phyloP scores from a whole-genome alignment of 129 eudicot genomes.

The Artemisia argyi region DNA sequence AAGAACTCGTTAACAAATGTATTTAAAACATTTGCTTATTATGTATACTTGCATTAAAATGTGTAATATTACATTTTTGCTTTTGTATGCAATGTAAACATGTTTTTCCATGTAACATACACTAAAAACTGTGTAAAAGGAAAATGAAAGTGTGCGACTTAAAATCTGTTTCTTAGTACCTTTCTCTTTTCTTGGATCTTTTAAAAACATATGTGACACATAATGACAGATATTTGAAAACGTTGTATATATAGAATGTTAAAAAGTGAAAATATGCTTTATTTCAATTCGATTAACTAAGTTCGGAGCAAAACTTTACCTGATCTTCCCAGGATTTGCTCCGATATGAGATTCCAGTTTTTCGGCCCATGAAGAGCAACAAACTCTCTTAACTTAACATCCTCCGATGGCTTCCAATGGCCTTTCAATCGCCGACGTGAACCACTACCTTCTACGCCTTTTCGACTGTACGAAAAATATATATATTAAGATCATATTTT shows the following conservation, averaged over 20 bases:
- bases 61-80: neutral
- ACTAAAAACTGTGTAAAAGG: no score
- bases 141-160: no score
- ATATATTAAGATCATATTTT: neutral
- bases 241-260: neutral
- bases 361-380: slow-evolving; percentile 53
- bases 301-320: slow-evolving; percentile 23
- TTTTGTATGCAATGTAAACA: neutral
- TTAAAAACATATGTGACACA: no score
- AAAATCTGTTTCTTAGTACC: no score
- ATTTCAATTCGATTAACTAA: neutral
- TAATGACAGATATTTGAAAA: neutral
- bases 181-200: no score
- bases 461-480: slow-evolving; percentile 7
- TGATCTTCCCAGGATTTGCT: slow-evolving; percentile 54
- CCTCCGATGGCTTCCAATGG: slow-evolving; percentile 65
- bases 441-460: slow-evolving; percentile 1
- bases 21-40: neutral
- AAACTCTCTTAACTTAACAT: slow-evolving; percentile 47
- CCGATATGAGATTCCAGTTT: slow-evolving; percentile 57
- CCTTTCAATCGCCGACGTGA: slow-evolving; percentile 24
- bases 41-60: neutral
- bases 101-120: neutral
- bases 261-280: neutral
- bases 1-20: neutral